Evolutionary conservation across 2,329 filamentous ascomycete genomes (phyloP), one percentile per base, ranked within the genome.

Genomic region (Dissoconium aciculare): DNA sequence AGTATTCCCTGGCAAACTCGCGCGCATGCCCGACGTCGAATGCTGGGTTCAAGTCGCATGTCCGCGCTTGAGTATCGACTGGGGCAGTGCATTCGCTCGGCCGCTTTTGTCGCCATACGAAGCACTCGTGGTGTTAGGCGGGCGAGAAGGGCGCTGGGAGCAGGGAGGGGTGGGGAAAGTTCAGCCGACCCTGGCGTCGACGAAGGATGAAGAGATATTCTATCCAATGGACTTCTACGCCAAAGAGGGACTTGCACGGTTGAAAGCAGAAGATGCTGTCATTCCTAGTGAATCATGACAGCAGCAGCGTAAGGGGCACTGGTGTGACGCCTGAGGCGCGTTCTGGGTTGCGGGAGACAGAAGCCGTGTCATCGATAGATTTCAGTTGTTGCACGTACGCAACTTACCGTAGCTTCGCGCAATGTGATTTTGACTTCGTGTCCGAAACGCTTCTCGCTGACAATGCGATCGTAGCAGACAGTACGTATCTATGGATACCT

Each of bases 201-300:
- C 36, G 23, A 39, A 32, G 21, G 37, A 38, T 16, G 27, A 30
- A 19, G 34, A 39, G 34, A 31, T 27, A 11, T 44, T 50, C 10
- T 98, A 98, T 59, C 87, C 85, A 0, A 98, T 98, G 89, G 85
- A 98, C 55, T 98, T 92, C 52, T 98, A 98, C 58, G 85, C 77
- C 0, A 87, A 78, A 53, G 82, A 94, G 27, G 89, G 89, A 0
- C 51, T 98, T 32, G 89, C 87, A 2, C 72, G 89, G 53, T 85
- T 79, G 17, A 84, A 50, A 39, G 38, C 39, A 13, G 49, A 54
- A 24, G 49, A 54, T 31, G n/a, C n/a, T n/a, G n/a, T n/a, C n/a
- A n/a, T n/a, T n/a, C n/a, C n/a, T n/a, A n/a, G n/a, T n/a, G n/a
- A n/a, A n/a, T n/a, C n/a, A n/a, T n/a, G n/a, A n/a, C n/a, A n/a